phyloP scores from a whole-genome alignment of 2,329 filamentous ascomycete genomes.

The Fusarium pininemorale region DNA sequence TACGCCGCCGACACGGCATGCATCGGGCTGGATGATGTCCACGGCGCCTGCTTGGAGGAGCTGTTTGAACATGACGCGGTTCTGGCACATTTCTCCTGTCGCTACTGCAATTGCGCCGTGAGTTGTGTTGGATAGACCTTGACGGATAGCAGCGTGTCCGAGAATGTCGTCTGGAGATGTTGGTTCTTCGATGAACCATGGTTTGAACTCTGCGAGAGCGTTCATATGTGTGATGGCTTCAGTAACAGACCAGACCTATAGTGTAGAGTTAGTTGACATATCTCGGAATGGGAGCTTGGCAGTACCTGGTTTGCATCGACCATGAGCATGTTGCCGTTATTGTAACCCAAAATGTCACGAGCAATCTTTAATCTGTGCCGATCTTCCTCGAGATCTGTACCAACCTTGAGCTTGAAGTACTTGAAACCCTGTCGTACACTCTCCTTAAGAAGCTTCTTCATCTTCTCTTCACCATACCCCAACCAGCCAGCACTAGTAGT shows the following conservation, averaged over 20 bases:
- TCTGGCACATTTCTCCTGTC: constrained; percentile 95
- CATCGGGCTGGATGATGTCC: constrained; percentile 89
- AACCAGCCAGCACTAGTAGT: not conserved
- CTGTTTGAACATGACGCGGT: constrained; percentile 94
- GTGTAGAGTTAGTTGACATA: rapidly evolving
- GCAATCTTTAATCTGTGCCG: not conserved
- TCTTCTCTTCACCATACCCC: not conserved
- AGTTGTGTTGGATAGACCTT: constrained; percentile 52
- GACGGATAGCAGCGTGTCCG: constrained; percentile 84
- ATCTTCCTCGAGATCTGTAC: not conserved
- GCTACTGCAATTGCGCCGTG: constrained; percentile 74
- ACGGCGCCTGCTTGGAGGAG: constrained; percentile 81
- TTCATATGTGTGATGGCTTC: constrained; percentile 90
- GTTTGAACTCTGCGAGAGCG: constrained; percentile 81
- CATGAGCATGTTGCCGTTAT: not conserved
- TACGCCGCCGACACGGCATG: constrained; percentile 86
- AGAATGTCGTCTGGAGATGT: constrained; percentile 90
- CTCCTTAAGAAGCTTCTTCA: not conserved
- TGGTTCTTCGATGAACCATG: constrained; percentile 97
- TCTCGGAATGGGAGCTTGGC: rapidly evolving
- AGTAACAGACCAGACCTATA: constrained; percentile 83
- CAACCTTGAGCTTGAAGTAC: not conserved
- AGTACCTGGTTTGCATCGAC: not conserved
- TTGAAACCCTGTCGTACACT: not conserved
- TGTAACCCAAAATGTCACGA: not conserved